Percentiles rank a stretch among this genome's conserved stretches.
Evolutionary conservation across 345 rosid species (phyloP).

Genomic region (Carallia brachiata): DNA sequence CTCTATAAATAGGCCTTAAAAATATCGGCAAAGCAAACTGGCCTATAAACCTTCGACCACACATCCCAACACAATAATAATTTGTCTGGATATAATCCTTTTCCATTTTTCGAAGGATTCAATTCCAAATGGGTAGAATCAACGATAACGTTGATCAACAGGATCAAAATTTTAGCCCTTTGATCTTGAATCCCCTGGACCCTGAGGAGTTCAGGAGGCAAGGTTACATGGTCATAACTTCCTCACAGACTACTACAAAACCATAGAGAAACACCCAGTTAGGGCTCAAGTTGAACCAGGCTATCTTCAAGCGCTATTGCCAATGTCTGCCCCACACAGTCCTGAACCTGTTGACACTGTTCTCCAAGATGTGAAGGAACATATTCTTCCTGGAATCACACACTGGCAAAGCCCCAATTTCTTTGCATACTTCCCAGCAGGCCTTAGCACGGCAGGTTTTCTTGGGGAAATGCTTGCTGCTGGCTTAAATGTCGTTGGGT

Average conservation of each 20-base stretch:
- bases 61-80: too few relatives aligned
- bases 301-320: slow-evolving; percentile 31
- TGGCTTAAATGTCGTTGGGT: slow-evolving; percentile 25
- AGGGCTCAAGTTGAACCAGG: slow-evolving; percentile 39
- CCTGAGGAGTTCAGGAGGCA: slow-evolving; percentile 42
- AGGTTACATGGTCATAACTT: slow-evolving; percentile 39
- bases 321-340: slow-evolving; percentile 28
- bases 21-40: too few relatives aligned
- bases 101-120: too few relatives aligned
- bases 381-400: slow-evolving; percentile 40
- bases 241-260: slow-evolving; percentile 39
- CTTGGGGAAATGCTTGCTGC: slow-evolving; percentile 31
- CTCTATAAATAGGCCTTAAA: too few relatives aligned
- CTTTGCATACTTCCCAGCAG: slow-evolving; percentile 32
- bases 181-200: slow-evolving; percentile 22
- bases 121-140: neutral
- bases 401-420: slow-evolving; percentile 38
- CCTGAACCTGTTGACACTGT: slow-evolving; percentile 35
- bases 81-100: too few relatives aligned
- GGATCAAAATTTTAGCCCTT: neutral
- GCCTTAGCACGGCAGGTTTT: slow-evolving; percentile 35
- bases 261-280: slow-evolving; percentile 36
- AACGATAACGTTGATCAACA: neutral
- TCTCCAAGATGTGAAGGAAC: slow-evolving; percentile 28
- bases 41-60: too few relatives aligned